Evolutionary conservation across 2,329 filamentous ascomycete genomes (phyloP), one percentile per base, ranked within the genome.

Genomic region (Pseudomassariella vexata): DNA sequence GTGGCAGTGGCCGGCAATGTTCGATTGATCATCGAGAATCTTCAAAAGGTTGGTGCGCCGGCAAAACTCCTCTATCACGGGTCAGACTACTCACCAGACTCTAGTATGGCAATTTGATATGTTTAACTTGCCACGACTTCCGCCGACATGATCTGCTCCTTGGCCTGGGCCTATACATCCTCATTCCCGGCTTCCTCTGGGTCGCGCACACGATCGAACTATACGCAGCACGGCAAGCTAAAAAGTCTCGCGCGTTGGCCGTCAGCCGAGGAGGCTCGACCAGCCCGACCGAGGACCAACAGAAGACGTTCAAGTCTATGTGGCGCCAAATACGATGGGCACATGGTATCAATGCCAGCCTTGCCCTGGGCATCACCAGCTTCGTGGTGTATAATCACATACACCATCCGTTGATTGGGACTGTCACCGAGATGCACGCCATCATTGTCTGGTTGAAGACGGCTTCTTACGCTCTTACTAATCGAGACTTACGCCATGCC

Each of bases 361-460:
- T 88, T 15, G 89, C 86, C 38, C 74, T 96, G 14, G 71, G 76
- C 24, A 75, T 94, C 42, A 87, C 89, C 7, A 92, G 85, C 28
- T 78, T 79, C 41, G 79, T 88, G 12, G 89, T 98, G 12, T 98
- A 95, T 65, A 90, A 82, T 58, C 73, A 85, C 56, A 85, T 98
- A 44, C 78, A 94, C 58, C 92, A 98, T 58, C 92, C 92, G 0
- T 73, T 94, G 12, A 94, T 98, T 46, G 92, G 92, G 24, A 95
- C 88, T 1, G 65, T 95, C 29, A 88, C 85, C 42, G 85, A 96
- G 59, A 63, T 94, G 39, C 92, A 98, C 55, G 88, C 89, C 42
- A 80, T 96, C 49, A 85, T 96, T 34, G 89, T 96, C 30, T 95
- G 89, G 82, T 74, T 98, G 49, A 98, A 98, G 66, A 89, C 85